These are phyloP conservation scores for Blumeria hordei DNA, from an alignment of 2,329 filamentous ascomycete species.

Conservation along the genomic window DNA sequence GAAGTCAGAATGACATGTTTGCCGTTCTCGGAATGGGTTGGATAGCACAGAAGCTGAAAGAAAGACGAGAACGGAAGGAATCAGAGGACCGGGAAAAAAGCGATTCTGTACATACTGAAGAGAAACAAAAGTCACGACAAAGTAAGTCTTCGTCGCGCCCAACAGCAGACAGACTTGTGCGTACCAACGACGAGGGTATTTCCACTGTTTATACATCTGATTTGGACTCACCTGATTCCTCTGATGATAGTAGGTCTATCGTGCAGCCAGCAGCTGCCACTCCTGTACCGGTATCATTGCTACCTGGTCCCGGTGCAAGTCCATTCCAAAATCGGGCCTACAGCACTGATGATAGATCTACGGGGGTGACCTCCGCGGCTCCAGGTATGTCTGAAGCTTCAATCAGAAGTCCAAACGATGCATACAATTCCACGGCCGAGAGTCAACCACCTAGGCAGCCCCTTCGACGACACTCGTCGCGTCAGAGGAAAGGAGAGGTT, in stretches of 20 bases:
- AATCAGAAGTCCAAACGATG: no score
- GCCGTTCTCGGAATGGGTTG: slow-evolving; percentile 43
- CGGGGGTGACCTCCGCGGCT: slow-evolving; percentile 19
- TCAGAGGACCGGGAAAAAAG: slow-evolving; percentile 15
- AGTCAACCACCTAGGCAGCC: slow-evolving; percentile 13
- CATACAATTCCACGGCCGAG: no score
- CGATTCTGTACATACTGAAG: slow-evolving; percentile 20
- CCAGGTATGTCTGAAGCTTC: neutral
- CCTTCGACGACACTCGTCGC: slow-evolving; percentile 22
- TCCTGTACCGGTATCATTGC: no score
- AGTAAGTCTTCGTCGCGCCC: slow-evolving; percentile 23
- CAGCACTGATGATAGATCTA: slow-evolving; percentile 38
- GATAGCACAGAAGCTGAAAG: slow-evolving; percentile 38
- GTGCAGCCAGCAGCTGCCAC: no score
- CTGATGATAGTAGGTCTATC: no score
- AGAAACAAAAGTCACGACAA: slow-evolving; percentile 34
- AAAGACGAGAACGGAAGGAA: slow-evolving; percentile 22
- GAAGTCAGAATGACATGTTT: slow-evolving; percentile 22
- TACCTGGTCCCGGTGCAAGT: no score
- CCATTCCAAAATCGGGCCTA: no score
- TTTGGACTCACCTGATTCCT: no score
- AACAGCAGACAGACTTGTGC: no score
- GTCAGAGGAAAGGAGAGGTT: slow-evolving; percentile 20
- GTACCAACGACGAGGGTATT: no score
- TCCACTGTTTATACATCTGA: no score